Percentiles rank a stretch among this genome's conserved stretches.
phyloP scores from a whole-genome alignment of 1,284 basidiomycete species.

The Malassezia yamatoensis region DNA sequence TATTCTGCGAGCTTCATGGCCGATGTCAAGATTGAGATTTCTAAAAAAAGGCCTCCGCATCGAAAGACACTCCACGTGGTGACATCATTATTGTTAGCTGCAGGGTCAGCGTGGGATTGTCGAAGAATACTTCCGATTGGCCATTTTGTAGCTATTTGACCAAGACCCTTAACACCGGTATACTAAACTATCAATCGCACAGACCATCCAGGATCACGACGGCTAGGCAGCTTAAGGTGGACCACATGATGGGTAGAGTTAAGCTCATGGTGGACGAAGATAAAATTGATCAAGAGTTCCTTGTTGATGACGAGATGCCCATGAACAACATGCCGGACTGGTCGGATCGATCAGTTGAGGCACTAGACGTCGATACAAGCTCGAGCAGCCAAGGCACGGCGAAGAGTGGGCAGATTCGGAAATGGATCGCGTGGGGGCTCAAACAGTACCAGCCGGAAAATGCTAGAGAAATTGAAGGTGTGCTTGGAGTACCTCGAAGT shows the following conservation, averaged over 20 bases:
- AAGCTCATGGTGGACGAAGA: not conserved
- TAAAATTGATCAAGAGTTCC: not conserved
- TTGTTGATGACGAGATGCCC: not conserved
- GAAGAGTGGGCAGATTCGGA: not conserved
- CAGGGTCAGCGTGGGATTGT: too few species aligned
- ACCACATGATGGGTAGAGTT: not conserved
- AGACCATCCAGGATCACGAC: not conserved
- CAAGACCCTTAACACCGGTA: too few species aligned
- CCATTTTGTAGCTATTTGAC: too few species aligned
- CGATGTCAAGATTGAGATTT: not conserved
- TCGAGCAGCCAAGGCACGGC: not conserved
- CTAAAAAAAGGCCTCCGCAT: constrained; percentile 8
- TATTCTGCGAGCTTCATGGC: constrained; percentile 18
- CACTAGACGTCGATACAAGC: not conserved
- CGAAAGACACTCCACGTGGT: too few species aligned
- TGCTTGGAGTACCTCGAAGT: not conserved
- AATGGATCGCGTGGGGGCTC: not conserved
- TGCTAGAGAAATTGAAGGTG: not conserved
- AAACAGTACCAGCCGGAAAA: not conserved
- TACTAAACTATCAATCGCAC: not conserved
- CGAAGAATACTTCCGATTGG: too few species aligned
- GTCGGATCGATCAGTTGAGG: not conserved
- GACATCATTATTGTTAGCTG: too few species aligned
- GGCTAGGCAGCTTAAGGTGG: not conserved
- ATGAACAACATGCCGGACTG: not conserved